Base-by-base conservation (phyloP, 306 rosid species). In the Begonia masoniana region DNA sequence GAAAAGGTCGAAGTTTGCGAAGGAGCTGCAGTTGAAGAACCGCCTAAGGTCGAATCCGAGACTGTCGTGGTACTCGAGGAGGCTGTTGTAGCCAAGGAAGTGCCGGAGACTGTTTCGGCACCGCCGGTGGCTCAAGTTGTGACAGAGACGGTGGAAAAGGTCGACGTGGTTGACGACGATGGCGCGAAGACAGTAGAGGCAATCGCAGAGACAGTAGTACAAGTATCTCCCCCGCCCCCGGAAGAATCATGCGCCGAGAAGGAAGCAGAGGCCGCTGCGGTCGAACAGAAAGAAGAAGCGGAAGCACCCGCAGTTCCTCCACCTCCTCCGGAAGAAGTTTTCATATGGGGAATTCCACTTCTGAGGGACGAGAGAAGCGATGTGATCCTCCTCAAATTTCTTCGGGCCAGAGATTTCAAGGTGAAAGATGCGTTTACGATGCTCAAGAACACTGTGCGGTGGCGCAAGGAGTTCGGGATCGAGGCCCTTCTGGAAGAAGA, bases 121-220 rank as follows among this genome's bases (percentile, higher is more conserved):
- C 7, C 39, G 39, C 35, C 35, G 35, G 2, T 26, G 35, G 4
- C 35, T 3, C 2, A 26, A 3, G 35, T 26, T 26, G 35, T 3
- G 35, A 83, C 75, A 0, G 85, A 82, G 51, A 78, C 3, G 78
- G 83, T 80, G 81, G 39, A 31, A 63, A 9, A 58, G 61, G 47
- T 55, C 26, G 53, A 71, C 2, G 6, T 67, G 16, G 70, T 71
- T 5, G 85, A 84, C 24, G 94, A 84, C 0, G 88, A 84, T 58
- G 94, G 88, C 43, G 94, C 94, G 1, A 84, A 81, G 72, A 84
- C 94, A 2, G 79, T 84, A 12, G 94, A 84, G 51, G 94, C 94
- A 24, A 84, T 84, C 43, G 77, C 78, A 67, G 94, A 84, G 64
- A 77, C 78, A 35, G 69, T 84, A 4, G 88, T 84, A 11, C 75